These are phyloP conservation scores for Simplicillium aogashimaense DNA, from an alignment of 2,329 filamentous ascomycete species.

Conservation along the genomic window DNA sequence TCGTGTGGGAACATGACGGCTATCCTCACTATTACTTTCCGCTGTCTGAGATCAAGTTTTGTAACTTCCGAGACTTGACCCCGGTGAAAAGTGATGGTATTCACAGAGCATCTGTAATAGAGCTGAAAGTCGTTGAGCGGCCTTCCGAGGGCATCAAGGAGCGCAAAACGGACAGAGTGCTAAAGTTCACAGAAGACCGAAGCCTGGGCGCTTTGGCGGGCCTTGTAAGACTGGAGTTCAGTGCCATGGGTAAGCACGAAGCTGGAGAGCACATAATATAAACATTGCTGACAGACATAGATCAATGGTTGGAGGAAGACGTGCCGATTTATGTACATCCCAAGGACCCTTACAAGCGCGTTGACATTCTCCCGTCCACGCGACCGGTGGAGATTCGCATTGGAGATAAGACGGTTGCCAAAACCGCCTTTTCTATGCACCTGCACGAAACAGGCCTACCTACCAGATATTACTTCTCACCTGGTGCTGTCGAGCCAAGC, in stretches of 20 bases:
- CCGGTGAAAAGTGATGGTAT: conserved; percentile 15
- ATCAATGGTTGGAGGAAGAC: conserved; percentile 45
- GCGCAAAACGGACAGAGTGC: conserved; percentile 19
- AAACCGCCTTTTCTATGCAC: conserved; percentile 36
- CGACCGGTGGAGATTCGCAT: conserved; percentile 41
- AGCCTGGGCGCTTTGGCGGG: conserved; percentile 21
- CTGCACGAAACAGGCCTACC: conserved; percentile 52
- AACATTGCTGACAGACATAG: conserved; percentile 9
- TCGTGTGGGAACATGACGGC: conserved; percentile 35
- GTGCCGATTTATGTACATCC: conserved; percentile 50
- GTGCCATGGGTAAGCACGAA: conserved; percentile 19
- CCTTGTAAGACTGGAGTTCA: conserved; percentile 23
- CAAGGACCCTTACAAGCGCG: conserved; percentile 56
- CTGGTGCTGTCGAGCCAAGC: conserved; percentile 34
- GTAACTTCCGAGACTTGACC: conserved; percentile 15
- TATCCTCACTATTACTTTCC: conserved; percentile 38
- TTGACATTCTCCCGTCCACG: conserved; percentile 49
- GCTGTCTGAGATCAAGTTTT: conserved; percentile 15
- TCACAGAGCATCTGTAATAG: conserved; percentile 16
- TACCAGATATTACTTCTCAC: conserved; percentile 48
- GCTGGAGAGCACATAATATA: neutral
- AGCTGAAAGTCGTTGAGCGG: conserved; percentile 17
- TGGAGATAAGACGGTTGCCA: conserved; percentile 35
- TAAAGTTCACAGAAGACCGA: conserved; percentile 28
- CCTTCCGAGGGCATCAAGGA: conserved; percentile 12